Percentiles rank a stretch among this genome's conserved stretches.
phyloP scores from a whole-genome alignment of 106 monocot genomes.

The Amphibolis antarctica region DNA sequence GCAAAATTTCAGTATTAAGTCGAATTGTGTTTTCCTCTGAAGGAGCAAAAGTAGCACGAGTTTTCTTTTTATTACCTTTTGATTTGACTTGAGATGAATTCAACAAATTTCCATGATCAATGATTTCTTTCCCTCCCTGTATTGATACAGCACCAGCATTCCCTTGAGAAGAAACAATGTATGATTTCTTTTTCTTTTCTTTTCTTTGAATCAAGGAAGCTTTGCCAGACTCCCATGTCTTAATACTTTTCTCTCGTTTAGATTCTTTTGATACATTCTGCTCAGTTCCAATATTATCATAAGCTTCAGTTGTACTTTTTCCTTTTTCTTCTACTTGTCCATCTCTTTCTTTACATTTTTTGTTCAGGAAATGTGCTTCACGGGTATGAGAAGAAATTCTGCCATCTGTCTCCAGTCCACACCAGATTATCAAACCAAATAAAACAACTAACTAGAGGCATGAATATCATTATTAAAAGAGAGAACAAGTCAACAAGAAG shows the following conservation, averaged over 20 bases:
- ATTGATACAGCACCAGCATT: neutral
- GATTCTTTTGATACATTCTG: neutral
- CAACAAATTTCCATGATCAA: neutral
- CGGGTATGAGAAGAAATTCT: too few relatives aligned
- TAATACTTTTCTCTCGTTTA: neutral
- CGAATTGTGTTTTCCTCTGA: neutral
- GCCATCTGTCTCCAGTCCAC: too few relatives aligned
- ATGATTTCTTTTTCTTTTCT: slow-evolving; percentile 2
- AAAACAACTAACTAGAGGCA: too few relatives aligned
- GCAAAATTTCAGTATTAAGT: neutral
- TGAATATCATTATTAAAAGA: too few relatives aligned
- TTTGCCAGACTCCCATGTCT: neutral
- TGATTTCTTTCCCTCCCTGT: neutral
- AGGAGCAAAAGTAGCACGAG: neutral
- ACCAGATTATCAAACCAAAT: too few relatives aligned
- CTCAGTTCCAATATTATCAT: neutral
- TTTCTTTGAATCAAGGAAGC: neutral
- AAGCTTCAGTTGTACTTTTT: neutral
- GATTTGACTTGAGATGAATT: neutral
- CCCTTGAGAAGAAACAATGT: neutral
- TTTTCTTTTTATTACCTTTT: neutral
- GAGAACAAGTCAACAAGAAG: too few relatives aligned
- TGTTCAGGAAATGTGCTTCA: neutral
- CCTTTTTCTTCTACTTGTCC: neutral
- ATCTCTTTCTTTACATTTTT: neutral